phyloP scores from a whole-genome alignment of 2,329 filamentous ascomycete genomes.

The Fonsecaea pedrosoi region DNA sequence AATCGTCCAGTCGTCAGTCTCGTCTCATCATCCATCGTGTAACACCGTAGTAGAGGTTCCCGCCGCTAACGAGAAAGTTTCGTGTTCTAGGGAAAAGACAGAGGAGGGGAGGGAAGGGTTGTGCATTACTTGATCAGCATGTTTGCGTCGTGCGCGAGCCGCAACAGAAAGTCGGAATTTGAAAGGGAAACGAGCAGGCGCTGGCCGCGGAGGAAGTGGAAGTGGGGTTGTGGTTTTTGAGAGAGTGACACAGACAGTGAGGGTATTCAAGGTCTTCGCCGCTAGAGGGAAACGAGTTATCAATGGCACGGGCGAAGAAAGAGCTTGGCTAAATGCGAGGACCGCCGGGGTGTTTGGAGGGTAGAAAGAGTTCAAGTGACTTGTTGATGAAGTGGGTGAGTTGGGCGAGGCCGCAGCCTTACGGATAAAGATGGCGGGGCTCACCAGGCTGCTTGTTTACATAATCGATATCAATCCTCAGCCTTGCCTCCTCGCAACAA shows the following conservation, averaged over 20 bases:
- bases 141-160: background rate
- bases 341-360: background rate
- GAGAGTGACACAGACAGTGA: background rate
- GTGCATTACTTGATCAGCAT: slow-evolving; percentile 24
- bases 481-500: background rate
- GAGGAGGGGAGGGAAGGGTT: background rate
- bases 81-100: background rate
- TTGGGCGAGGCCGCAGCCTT: slow-evolving; percentile 14
- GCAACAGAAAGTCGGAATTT: background rate
- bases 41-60: background rate
- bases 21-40: background rate
- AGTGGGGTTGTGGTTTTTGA: too few species aligned
- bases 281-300: background rate
- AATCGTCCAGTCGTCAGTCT: background rate
- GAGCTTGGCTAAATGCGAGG: background rate
- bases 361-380: background rate
- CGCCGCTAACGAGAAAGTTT: background rate
- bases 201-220: too few species aligned
- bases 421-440: slow-evolving; percentile 8
- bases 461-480: slow-evolving; percentile 3
- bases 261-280: background rate
- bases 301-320: background rate
- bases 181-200: slow-evolving; percentile 45
- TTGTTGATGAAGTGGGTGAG: slow-evolving; percentile 1
- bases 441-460: background rate